Evolutionary conservation across 2,329 filamentous ascomycete species (phyloP).

Genomic region (Grosmannia huntii): DNA sequence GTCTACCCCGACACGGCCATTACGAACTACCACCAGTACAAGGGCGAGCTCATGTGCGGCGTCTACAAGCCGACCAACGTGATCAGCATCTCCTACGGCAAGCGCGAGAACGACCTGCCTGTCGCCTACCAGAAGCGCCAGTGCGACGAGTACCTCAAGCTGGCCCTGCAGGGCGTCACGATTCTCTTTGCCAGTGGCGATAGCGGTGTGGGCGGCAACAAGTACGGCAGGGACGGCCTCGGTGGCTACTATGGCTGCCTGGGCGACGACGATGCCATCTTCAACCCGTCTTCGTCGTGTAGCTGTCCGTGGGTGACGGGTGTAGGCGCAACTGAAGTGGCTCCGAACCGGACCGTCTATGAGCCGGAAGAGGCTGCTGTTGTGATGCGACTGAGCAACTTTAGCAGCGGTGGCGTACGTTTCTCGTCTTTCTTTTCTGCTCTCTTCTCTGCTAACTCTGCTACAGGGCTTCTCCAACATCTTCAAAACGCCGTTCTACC

Average conservation of each 20-base stretch:
- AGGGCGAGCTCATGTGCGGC: constrained; percentile 23
- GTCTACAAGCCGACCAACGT: constrained; percentile 36
- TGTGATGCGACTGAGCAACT: background rate
- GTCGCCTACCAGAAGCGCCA: constrained; percentile 36
- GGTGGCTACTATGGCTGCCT: constrained; percentile 5
- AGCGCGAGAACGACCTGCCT: constrained; percentile 37
- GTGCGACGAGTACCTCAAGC: constrained; percentile 37
- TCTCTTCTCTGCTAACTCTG: constrained; percentile 5
- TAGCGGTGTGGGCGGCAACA: constrained; percentile 23
- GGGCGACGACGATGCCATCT: constrained; percentile 11
- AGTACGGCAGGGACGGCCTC: constrained; percentile 32
- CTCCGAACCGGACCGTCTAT: constrained; percentile 20
- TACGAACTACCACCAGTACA: constrained; percentile 24
- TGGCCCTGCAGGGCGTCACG: constrained; percentile 32
- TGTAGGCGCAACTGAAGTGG: constrained; percentile 34
- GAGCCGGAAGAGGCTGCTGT: constrained; percentile 11
- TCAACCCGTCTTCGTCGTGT: constrained; percentile 5
- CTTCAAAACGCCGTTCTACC: constrained; percentile 25
- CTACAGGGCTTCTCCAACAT: constrained; percentile 33
- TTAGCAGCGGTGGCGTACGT: background rate
- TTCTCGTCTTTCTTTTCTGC: background rate
- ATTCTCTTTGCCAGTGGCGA: constrained; percentile 35
- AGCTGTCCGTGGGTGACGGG: constrained; percentile 34
- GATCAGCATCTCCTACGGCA: constrained; percentile 41
- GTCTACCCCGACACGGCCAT: constrained; percentile 11